These are phyloP conservation scores for Xylaria sp. DNA, from an alignment of 2,329 filamentous ascomycete genomes.

Conservation along the genomic window DNA sequence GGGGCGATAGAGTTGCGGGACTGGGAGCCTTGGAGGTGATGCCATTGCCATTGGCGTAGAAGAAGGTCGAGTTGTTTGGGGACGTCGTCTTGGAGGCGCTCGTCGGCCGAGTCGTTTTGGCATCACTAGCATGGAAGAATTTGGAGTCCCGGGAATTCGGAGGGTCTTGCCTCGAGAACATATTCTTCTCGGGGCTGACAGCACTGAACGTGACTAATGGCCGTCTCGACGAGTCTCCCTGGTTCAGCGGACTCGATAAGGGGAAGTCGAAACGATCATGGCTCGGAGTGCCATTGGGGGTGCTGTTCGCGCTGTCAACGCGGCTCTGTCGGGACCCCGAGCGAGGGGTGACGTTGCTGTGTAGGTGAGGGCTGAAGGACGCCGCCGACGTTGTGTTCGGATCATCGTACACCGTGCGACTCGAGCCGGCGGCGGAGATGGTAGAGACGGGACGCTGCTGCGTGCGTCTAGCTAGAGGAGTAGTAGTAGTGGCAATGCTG, in stretches of 20 bases:
- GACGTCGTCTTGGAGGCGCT: slow-evolving; percentile 34
- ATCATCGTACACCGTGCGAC: slow-evolving; percentile 50
- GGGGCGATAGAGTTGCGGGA: slow-evolving; percentile 44
- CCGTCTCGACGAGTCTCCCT: slow-evolving; percentile 40
- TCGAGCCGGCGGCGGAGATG: slow-evolving; percentile 35
- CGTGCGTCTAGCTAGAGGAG: slow-evolving; percentile 41
- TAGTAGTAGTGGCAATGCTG: slow-evolving; percentile 25
- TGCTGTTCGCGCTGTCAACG: slow-evolving; percentile 70
- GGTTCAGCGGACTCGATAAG: slow-evolving; percentile 42
- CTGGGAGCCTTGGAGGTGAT: slow-evolving; percentile 47
- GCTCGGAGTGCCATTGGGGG: slow-evolving; percentile 67
- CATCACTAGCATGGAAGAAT: slow-evolving; percentile 93
- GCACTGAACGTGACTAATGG: slow-evolving; percentile 50
- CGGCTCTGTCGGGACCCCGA: slow-evolving; percentile 75
- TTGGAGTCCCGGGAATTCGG: slow-evolving; percentile 58
- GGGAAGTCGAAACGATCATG: slow-evolving; percentile 50
- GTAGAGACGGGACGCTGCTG: slow-evolving; percentile 33
- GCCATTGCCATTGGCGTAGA: slow-evolving; percentile 60
- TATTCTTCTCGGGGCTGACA: slow-evolving; percentile 42
- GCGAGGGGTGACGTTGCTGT: slow-evolving; percentile 76
- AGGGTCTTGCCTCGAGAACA: slow-evolving; percentile 37
- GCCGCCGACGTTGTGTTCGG: slow-evolving; percentile 45
- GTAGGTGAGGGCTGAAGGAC: slow-evolving; percentile 62
- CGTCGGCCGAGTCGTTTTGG: slow-evolving; percentile 52
- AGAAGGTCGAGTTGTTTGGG: slow-evolving; percentile 56